phyloP scores from a whole-genome alignment of 192 early-diverging fungal species.

The Gorgonomyces haynaldii region DNA sequence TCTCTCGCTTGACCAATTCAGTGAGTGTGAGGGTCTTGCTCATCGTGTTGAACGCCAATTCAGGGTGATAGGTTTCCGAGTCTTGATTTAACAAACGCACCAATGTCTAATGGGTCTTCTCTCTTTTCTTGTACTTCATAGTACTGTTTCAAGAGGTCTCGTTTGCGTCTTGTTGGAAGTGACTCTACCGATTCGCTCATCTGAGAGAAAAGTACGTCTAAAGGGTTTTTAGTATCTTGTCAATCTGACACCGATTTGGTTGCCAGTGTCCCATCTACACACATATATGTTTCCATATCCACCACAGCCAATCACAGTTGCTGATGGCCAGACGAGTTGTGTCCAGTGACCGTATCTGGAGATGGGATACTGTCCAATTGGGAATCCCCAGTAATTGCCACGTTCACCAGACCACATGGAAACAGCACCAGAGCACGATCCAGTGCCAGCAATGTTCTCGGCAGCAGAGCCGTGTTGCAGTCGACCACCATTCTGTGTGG shows the following conservation, averaged over 20 bases:
- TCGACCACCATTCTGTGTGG: too few species aligned
- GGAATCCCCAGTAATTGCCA: too few species aligned
- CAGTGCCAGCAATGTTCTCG: background rate
- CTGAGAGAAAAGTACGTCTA: background rate
- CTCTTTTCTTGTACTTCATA: conserved; percentile 21
- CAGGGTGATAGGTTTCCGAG: conserved; percentile 56
- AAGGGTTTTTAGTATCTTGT: too few species aligned
- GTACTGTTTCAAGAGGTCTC: conserved; percentile 29
- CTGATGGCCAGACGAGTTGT: too few species aligned
- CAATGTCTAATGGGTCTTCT: conserved; percentile 58
- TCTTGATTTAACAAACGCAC: conserved; percentile 34
- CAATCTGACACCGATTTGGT: too few species aligned
- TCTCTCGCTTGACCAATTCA: conserved; percentile 63
- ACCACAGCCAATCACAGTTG: too few species aligned
- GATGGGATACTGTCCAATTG: too few species aligned
- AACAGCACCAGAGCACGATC: too few species aligned
- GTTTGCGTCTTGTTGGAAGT: conserved; percentile 10
- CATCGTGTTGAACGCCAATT: conserved; percentile 66
- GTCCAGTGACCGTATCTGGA: too few species aligned
- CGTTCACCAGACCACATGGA: too few species aligned
- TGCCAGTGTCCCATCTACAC: too few species aligned
- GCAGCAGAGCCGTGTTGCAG: background rate
- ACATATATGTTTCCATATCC: too few species aligned
- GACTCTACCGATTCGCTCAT: conserved; percentile 4
- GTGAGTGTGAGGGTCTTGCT: conserved; percentile 54